A percentile compares a stretch with the other conserved stretches of the same genome.
These are phyloP conservation scores for Aureobasidium sp. DNA, from an alignment of 2,329 filamentous ascomycete genomes.

Conservation along the genomic window DNA sequence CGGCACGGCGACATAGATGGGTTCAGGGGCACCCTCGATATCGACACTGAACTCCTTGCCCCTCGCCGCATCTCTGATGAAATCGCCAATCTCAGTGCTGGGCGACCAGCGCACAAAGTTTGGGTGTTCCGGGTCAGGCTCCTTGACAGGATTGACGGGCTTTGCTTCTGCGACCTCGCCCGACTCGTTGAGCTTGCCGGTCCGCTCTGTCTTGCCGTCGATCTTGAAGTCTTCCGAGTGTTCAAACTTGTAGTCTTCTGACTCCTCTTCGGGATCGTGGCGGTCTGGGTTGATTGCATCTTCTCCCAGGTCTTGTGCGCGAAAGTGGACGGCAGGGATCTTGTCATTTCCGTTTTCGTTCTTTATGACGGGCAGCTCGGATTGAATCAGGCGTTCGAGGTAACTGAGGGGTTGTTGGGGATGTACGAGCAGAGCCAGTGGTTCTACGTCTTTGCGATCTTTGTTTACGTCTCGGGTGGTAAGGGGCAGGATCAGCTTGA, in stretches of 20 bases:
- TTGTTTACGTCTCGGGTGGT: constrained; percentile 53
- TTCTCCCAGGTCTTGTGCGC: constrained; percentile 67
- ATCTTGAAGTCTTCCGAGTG: constrained; percentile 44
- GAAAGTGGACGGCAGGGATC: constrained; percentile 68
- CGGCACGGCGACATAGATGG: constrained; percentile 74
- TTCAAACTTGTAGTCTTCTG: constrained; percentile 36
- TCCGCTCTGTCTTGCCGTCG: constrained; percentile 42
- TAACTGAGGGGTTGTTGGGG: constrained; percentile 89
- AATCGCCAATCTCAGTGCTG: constrained; percentile 87
- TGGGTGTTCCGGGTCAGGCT: constrained; percentile 37
- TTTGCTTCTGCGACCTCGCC: constrained; percentile 21
- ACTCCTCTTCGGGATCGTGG: constrained; percentile 23
- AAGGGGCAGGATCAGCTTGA: constrained; percentile 75
- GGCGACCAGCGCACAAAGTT: constrained; percentile 82
- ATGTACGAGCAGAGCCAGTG: constrained; percentile 76
- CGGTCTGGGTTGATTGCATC: constrained; percentile 38
- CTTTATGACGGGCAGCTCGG: constrained; percentile 67
- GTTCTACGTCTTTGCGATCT: constrained; percentile 67
- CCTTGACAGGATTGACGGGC: constrained; percentile 8
- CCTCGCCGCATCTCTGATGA: constrained; percentile 81
- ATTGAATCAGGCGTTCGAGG: constrained; percentile 80
- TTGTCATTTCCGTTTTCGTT: constrained; percentile 58
- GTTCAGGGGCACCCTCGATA: constrained; percentile 62
- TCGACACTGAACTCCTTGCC: constrained; percentile 78
- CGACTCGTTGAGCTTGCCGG: constrained; percentile 33